A percentile compares a stretch with the other conserved stretches of the same genome.
phyloP scores from a whole-genome alignment of 441 rosid species.

The Croton laevigatus region DNA sequence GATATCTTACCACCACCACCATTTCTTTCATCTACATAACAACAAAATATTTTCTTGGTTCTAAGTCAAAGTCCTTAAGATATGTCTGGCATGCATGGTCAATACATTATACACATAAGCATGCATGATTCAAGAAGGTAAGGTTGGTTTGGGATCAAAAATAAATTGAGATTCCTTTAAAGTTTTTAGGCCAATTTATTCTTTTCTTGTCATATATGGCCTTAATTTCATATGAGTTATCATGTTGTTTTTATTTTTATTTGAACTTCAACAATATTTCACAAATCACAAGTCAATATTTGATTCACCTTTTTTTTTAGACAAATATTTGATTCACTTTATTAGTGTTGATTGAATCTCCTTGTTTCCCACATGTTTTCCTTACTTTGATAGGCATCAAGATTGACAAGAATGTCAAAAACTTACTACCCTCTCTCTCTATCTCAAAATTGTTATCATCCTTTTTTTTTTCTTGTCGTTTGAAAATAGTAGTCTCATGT shows the following conservation, averaged over 20 bases:
- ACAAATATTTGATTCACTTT: not conserved
- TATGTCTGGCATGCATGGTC: constrained; percentile 22
- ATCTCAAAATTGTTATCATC: no score
- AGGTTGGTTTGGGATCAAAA: no score
- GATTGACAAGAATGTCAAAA: no score
- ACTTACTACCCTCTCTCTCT: no score
- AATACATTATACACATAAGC: not conserved
- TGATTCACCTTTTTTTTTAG: not conserved
- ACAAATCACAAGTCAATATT: not conserved
- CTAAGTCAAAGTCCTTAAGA: constrained; percentile 25
- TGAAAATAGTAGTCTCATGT: no score
- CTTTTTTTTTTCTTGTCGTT: no score
- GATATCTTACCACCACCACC: constrained; percentile 17
- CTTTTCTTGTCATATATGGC: constrained; percentile 6
- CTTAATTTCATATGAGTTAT: not conserved
- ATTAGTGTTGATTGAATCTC: not conserved
- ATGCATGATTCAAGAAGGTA: not conserved
- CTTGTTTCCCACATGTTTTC: not conserved
- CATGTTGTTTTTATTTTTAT: not conserved
- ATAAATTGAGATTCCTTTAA: not conserved
- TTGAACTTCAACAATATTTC: not conserved
- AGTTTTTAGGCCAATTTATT: not conserved
- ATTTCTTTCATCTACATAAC: constrained; percentile 14
- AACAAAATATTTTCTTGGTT: constrained; percentile 21
- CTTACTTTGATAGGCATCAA: not conserved